Conservation (phyloP, 2,329 filamentous ascomycete species). For the Aspergillus latus region DNA sequence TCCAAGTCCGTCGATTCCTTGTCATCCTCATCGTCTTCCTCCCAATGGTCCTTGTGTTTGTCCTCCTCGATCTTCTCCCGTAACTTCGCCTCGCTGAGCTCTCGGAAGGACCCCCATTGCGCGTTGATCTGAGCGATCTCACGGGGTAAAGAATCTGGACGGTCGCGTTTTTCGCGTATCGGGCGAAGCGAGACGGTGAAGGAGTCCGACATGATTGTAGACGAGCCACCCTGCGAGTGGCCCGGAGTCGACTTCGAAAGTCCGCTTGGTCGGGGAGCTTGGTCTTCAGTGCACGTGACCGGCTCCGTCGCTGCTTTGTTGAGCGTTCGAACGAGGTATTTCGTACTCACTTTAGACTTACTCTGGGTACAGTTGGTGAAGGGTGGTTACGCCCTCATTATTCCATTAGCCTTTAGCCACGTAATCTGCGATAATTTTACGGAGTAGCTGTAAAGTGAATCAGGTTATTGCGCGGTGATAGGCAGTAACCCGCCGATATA, state of each 20-base stretch:
- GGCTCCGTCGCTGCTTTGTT: neutral
- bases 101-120: constrained; percentile 78
- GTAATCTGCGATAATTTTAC: neutral
- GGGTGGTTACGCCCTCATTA: too few relatives aligned
- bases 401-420: neutral
- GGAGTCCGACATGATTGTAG: constrained; percentile 37
- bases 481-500: neutral
- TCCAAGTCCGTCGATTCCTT: constrained; percentile 34
- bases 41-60: constrained; percentile 50
- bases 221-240: constrained; percentile 8
- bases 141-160: constrained; percentile 63
- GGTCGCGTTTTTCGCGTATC: constrained; percentile 46
- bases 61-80: constrained; percentile 63
- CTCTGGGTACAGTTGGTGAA: too few relatives aligned
- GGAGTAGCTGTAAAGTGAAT: neutral
- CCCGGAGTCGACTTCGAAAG: neutral
- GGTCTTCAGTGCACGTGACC: neutral
- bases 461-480: neutral
- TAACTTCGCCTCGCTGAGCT: constrained; percentile 72
- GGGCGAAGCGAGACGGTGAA: constrained; percentile 63
- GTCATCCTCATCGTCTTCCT: constrained; percentile 45
- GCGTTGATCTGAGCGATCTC: constrained; percentile 77
- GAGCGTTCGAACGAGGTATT: too few relatives aligned
- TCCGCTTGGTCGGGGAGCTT: neutral
- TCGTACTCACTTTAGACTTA: too few relatives aligned